phyloP scores from a whole-genome alignment of 2,329 filamentous ascomycete species.

The Pseudocercospora musae region DNA sequence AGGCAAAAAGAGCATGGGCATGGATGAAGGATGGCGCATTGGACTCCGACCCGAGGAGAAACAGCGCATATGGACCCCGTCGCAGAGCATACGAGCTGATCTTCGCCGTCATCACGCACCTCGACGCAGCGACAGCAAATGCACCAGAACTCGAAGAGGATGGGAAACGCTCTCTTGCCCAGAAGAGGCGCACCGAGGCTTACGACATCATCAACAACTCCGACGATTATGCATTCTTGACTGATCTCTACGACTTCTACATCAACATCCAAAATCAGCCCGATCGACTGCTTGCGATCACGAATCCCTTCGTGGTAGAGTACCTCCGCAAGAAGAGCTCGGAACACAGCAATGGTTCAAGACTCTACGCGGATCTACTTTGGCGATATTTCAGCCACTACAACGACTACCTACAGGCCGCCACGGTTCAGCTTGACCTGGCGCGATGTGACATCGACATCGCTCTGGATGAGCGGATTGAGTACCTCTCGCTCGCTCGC shows the following conservation, averaged over 20 bases:
- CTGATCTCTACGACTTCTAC: slow-evolving; percentile 98
- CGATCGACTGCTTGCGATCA: slow-evolving; percentile 78
- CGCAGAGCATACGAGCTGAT: slow-evolving; percentile 83
- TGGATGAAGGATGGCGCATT: slow-evolving; percentile 86
- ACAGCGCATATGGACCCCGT: slow-evolving; percentile 63
- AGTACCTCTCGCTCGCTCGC: slow-evolving; percentile 84
- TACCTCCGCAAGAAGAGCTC: slow-evolving; percentile 77
- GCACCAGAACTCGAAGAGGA: slow-evolving; percentile 76
- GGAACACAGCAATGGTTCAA: slow-evolving; percentile 48
- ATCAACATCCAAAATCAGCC: slow-evolving; percentile 73
- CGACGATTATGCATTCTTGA: slow-evolving; percentile 90
- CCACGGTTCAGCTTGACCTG: slow-evolving; percentile 77
- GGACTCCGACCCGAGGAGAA: slow-evolving; percentile 64
- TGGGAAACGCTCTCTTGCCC: slow-evolving; percentile 70
- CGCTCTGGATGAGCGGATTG: slow-evolving; percentile 79
- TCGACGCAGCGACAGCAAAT: slow-evolving; percentile 67
- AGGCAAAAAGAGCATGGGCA: slow-evolving; percentile 76
- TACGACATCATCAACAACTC: slow-evolving; percentile 87
- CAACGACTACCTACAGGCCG: slow-evolving; percentile 79
- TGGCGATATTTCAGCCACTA: slow-evolving; percentile 90
- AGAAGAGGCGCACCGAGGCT: slow-evolving; percentile 79
- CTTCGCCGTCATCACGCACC: slow-evolving; percentile 71
- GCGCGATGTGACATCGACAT: slow-evolving; percentile 78
- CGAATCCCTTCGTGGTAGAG: slow-evolving; percentile 79
- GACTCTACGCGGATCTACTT: slow-evolving; percentile 80